Percentiles rank a stretch among this genome's conserved stretches.
Evolutionary conservation across 257 asterid species (phyloP).

Genomic region (Asclepias syriaca): DNA sequence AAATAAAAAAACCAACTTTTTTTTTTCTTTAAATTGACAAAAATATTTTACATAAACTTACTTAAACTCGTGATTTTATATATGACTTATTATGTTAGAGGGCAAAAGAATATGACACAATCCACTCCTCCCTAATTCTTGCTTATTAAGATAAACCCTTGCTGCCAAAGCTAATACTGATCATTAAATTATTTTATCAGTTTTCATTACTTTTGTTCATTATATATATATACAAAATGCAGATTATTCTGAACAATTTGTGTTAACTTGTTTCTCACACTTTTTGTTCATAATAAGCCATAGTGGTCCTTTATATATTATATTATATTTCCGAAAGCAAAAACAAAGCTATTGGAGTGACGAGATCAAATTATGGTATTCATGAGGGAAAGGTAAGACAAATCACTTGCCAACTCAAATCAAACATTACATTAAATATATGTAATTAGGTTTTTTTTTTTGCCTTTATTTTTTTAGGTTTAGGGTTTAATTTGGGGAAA

Average conservation of each 20-base stretch:
- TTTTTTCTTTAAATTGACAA: too few relatives aligned
- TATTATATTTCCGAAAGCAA: background rate
- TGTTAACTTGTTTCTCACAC: background rate
- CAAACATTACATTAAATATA: background rate
- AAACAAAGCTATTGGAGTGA: background rate
- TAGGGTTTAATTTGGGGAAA: background rate
- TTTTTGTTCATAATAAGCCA: background rate
- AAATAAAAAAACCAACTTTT: too few relatives aligned
- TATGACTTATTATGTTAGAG: background rate
- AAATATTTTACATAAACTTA: too few relatives aligned
- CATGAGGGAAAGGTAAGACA: slow-evolving; percentile 10
- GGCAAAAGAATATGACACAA: slow-evolving; percentile 4
- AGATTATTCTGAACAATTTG: background rate
- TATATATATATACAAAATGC: background rate
- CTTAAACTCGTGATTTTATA: too few relatives aligned
- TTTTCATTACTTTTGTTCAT: background rate
- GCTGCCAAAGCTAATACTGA: slow-evolving; percentile 11
- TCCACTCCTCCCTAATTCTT: background rate
- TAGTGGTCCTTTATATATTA: slow-evolving; percentile 15
- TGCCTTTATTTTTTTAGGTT: too few relatives aligned
- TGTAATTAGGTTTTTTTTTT: too few relatives aligned
- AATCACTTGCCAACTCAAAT: slow-evolving; percentile 16
- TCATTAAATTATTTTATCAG: background rate
- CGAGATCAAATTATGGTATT: background rate
- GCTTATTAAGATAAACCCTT: background rate